A percentile compares a stretch with the other conserved stretches of the same genome.
These are phyloP conservation scores for Teratosphaeria epicoccoides DNA, from an alignment of 2,329 filamentous ascomycete genomes.

Conservation along the genomic window DNA sequence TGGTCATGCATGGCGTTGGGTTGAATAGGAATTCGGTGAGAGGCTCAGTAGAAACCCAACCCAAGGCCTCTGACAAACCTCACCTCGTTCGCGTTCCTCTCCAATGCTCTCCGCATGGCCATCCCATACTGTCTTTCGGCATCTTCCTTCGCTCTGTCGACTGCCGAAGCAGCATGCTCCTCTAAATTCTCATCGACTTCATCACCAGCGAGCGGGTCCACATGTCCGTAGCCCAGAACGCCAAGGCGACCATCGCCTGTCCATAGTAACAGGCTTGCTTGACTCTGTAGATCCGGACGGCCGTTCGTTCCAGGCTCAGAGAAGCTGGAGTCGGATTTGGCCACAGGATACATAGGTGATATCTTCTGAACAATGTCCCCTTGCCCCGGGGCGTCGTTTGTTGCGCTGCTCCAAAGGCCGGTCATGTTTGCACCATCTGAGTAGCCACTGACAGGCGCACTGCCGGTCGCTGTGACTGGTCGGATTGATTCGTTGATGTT, in stretches of 20 bases:
- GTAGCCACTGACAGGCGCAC: not conserved
- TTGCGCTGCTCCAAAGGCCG: conserved; percentile 18
- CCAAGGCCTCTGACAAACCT: conserved; percentile 61
- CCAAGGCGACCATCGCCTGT: conserved; percentile 72
- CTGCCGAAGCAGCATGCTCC: conserved; percentile 32
- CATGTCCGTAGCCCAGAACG: conserved; percentile 44
- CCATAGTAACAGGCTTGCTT: conserved; percentile 70
- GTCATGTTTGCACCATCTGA: conserved; percentile 10
- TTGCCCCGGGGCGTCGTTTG: conserved; percentile 18
- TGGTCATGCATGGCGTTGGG: not conserved
- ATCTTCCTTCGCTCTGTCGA: conserved; percentile 41
- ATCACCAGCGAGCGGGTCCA: conserved; percentile 26
- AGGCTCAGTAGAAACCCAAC: conserved; percentile 23
- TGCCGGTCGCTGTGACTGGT: not conserved
- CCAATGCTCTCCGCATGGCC: conserved; percentile 63
- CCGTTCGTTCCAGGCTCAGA: not conserved
- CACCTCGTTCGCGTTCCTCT: conserved; percentile 68
- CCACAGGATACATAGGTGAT: conserved; percentile 39
- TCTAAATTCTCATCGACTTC: conserved; percentile 24
- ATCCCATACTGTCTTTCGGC: conserved; percentile 54
- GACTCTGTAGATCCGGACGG: conserved; percentile 1
- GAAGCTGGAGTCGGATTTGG: conserved; percentile 9
- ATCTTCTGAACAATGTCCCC: conserved; percentile 76
- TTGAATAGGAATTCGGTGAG: not conserved
- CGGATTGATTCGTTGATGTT: conserved; percentile 45